phyloP scores from a whole-genome alignment of 1,284 basidiomycete species.

The Meira miltonrushii region DNA sequence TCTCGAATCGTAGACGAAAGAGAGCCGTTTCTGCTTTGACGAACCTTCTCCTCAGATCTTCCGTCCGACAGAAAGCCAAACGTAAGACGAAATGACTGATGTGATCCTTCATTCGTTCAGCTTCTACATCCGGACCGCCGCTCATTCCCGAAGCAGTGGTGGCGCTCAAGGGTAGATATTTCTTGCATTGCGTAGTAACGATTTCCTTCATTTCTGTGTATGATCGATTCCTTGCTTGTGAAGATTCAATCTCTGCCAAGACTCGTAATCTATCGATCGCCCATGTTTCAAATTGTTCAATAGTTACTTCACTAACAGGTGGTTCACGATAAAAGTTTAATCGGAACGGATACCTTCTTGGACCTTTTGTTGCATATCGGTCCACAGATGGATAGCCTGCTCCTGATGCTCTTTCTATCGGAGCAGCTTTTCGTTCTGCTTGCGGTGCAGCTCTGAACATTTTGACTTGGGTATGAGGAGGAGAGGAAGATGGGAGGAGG shows the following conservation, averaged over 20 bases:
- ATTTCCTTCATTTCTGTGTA: slow-evolving; percentile 70
- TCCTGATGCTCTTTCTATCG: slow-evolving; percentile 6
- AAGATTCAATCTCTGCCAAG: slow-evolving; percentile 90
- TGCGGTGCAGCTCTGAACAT: slow-evolving; percentile 7
- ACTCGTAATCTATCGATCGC: slow-evolving; percentile 84
- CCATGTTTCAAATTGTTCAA: slow-evolving; percentile 91
- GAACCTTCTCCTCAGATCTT: slow-evolving; percentile 83
- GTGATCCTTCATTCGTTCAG: slow-evolving; percentile 78
- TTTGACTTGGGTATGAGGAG: neutral
- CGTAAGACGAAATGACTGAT: slow-evolving; percentile 91
- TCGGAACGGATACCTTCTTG: slow-evolving; percentile 34
- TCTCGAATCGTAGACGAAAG: slow-evolving; percentile 78
- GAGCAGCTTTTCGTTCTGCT: slow-evolving; percentile 1
- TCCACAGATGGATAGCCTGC: neutral
- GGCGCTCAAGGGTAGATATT: slow-evolving; percentile 68
- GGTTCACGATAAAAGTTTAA: slow-evolving; percentile 68
- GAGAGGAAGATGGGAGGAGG: neutral
- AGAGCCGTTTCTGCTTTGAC: slow-evolving; percentile 80
- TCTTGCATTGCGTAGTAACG: slow-evolving; percentile 62
- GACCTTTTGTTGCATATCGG: slow-evolving; percentile 14
- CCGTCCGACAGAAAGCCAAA: slow-evolving; percentile 93
- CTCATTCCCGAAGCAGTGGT: slow-evolving; percentile 58
- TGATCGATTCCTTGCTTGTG: slow-evolving; percentile 72
- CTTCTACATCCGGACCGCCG: slow-evolving; percentile 57
- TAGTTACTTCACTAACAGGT: slow-evolving; percentile 79